Percentiles rank a stretch among this genome's conserved stretches.
These are phyloP conservation scores for Acanthamoeba triangularis DNA, from an alignment of 208 protist species.

Conservation along the genomic window DNA sequence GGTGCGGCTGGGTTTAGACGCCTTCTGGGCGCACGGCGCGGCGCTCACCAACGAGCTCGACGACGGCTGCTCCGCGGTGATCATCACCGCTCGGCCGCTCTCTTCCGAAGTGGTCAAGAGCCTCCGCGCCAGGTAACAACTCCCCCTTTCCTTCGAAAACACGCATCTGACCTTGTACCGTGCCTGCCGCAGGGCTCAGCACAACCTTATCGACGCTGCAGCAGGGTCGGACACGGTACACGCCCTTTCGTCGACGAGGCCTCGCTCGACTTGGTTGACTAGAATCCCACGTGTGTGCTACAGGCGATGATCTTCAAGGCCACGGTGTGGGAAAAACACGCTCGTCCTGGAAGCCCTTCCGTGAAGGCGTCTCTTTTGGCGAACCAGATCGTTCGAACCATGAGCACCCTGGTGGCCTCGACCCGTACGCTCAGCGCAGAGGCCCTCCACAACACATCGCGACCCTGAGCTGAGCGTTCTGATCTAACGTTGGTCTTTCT, in stretches of 20 bases:
- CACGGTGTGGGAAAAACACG: neutral
- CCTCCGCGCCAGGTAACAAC: neutral
- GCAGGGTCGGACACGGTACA: too few relatives aligned
- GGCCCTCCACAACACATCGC: too few relatives aligned
- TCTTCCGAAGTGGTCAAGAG: neutral
- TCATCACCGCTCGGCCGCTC: neutral
- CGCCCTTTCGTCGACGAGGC: too few relatives aligned
- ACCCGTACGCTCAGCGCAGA: neutral
- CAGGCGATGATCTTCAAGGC: conserved; percentile 27
- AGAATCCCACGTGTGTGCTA: too few relatives aligned
- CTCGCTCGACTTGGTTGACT: too few relatives aligned
- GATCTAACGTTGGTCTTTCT: neutral
- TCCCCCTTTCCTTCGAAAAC: neutral
- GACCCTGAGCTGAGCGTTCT: too few relatives aligned
- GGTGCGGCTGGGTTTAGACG: neutral
- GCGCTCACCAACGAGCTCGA: conserved; percentile 26
- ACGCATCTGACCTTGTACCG: neutral
- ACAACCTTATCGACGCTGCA: too few relatives aligned
- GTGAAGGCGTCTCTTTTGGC: neutral
- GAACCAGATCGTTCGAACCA: neutral
- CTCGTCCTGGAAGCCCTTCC: neutral
- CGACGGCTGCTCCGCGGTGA: neutral
- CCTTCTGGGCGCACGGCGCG: neutral
- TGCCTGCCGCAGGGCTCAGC: too few relatives aligned
- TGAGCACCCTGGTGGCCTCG: neutral